Evolutionary conservation across 2,329 filamentous ascomycete species (phyloP).

Genomic region (Scedosporium minutisporum): DNA sequence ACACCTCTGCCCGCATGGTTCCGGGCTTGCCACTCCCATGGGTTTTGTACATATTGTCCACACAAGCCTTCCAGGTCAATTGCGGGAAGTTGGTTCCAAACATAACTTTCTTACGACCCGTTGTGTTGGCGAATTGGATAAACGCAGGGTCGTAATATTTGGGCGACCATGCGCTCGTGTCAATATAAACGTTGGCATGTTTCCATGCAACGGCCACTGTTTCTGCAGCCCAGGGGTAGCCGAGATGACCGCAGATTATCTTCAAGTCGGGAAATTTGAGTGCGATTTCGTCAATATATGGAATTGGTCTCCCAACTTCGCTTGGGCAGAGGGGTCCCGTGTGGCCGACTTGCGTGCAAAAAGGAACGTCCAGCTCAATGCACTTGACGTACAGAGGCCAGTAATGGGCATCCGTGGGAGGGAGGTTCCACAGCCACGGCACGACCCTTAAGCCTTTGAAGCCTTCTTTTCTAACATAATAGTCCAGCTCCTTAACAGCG

Average conservation of each 20-base stretch:
- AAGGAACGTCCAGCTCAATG: constrained; percentile 10
- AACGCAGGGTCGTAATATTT: constrained; percentile 9
- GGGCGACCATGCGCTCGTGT: constrained; percentile 9
- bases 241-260: constrained; percentile 10
- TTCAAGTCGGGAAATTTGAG: constrained; percentile 10
- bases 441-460: constrained; percentile 10
- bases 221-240: constrained; percentile 9
- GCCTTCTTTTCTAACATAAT: constrained; percentile 10
- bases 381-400: constrained; percentile 11
- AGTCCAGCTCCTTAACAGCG: constrained; percentile 8
- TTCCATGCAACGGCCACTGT: constrained; percentile 10
- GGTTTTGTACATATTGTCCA: constrained; percentile 4
- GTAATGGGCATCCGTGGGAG: constrained; percentile 9
- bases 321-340: constrained; percentile 9
- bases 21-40: not conserved
- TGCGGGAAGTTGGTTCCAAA: constrained; percentile 10
- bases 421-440: constrained; percentile 10
- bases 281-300: constrained; percentile 9
- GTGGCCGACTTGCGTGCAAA: constrained; percentile 10
- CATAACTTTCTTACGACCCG: constrained; percentile 3
- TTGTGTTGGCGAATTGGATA: constrained; percentile 9
- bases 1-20: constrained; percentile 2
- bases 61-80: constrained; percentile 7
- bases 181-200: constrained; percentile 10
- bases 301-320: constrained; percentile 10